A percentile compares a stretch with the other conserved stretches of the same genome.
Evolutionary conservation across 2,329 filamentous ascomycete genomes (phyloP).

Genomic region (Trichoderma guizhouense): DNA sequence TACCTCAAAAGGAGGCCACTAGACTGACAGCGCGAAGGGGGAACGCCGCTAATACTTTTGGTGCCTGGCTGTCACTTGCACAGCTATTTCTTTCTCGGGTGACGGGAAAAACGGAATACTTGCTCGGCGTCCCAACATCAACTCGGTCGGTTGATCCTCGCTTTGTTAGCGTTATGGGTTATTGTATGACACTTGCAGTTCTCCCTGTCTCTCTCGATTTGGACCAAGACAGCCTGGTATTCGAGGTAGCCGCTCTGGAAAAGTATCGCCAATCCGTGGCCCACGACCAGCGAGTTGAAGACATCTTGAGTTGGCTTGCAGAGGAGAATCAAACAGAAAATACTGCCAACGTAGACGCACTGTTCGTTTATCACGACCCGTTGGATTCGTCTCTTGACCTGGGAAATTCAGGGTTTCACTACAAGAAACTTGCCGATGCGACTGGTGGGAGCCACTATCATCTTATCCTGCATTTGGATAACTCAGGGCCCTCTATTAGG

Average conservation of each 20-base stretch:
- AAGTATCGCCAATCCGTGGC: not conserved
- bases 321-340: not conserved
- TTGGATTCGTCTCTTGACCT: not conserved
- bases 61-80: not conserved
- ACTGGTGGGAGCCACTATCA: not conserved
- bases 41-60: not conserved
- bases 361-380: not conserved
- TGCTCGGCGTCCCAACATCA: not conserved
- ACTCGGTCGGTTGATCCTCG: not conserved
- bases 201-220: not conserved
- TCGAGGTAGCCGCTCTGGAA: not conserved
- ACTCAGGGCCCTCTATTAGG: not conserved
- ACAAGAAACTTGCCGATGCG: not conserved
- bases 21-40: not conserved
- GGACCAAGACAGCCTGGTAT: not conserved
- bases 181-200: not conserved
- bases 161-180: not conserved
- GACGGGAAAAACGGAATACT: not conserved
- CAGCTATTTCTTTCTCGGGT: not conserved
- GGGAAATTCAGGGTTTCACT: not conserved
- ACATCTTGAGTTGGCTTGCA: not conserved
- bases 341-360: not conserved
- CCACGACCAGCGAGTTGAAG: not conserved
- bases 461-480: not conserved
- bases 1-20: not conserved